phyloP scores from a whole-genome alignment of 768 basidiomycete genomes.

The Mycena belliarum region DNA sequence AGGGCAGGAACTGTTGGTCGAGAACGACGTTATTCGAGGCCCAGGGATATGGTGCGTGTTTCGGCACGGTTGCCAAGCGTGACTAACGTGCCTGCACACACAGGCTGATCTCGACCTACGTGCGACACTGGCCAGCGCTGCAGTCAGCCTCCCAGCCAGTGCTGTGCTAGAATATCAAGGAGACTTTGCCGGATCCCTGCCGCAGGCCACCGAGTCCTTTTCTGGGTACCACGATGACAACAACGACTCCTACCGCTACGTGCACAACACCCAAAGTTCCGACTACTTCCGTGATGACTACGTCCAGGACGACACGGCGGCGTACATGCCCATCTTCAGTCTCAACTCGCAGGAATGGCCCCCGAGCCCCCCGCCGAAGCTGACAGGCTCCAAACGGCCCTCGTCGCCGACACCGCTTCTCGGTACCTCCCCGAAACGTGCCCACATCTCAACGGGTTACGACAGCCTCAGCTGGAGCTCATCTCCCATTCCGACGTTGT shows the following conservation, averaged over 20 bases:
- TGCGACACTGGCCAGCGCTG: conserved; percentile 4
- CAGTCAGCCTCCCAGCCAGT: not conserved
- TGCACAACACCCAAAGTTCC: not conserved
- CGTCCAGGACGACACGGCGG: not conserved
- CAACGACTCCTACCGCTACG: not conserved
- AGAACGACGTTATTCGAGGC: too few species aligned
- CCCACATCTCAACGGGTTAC: not conserved
- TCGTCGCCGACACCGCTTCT: conserved; percentile 4
- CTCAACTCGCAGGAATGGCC: not conserved
- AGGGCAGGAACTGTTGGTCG: too few species aligned
- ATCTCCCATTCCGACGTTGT: not conserved
- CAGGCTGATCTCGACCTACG: conserved; percentile 3
- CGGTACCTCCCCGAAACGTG: conserved; percentile 4
- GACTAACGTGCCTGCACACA: not conserved
- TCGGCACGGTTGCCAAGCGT: not conserved
- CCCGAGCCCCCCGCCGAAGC: not conserved
- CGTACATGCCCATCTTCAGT: not conserved
- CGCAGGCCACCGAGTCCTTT: not conserved
- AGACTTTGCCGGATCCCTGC: not conserved
- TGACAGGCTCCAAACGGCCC: not conserved
- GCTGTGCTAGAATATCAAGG: not conserved
- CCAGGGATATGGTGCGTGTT: too few species aligned
- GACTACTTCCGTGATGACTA: not conserved
- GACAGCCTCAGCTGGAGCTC: not conserved
- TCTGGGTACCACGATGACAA: not conserved